Evolutionary conservation across 352 stramenopile genomes (phyloP), one percentile per base, ranked within the genome.

Genomic region (Elongisporangium prolatum): DNA sequence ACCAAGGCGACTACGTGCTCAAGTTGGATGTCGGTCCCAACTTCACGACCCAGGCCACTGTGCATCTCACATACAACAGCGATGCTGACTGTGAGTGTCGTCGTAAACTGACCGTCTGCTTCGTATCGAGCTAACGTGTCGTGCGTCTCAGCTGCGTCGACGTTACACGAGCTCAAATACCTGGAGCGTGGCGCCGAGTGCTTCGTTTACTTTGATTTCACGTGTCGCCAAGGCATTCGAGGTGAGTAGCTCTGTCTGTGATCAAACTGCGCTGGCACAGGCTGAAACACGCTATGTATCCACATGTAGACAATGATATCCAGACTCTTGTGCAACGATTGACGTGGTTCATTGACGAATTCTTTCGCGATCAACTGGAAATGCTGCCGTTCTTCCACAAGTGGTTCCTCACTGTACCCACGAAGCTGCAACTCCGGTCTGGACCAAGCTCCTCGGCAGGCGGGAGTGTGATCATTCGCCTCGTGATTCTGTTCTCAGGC

Each of bases 151-250:
- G 79, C 82, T 56, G 77, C 79, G 2, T 66, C 77, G 4, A 86
- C 82, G 3, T 68, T 91, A 4, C 74, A 91, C 52, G 78, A 89
- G 34, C 65, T 91, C 9, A 86, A 86, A 57, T 91, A 89, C 48
- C 67, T 88, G 9, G 75, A 89, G 48, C 74, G 77, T 14, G 82
- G 72, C 0, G 82, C 82, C 21, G 77, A 91, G 48, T 91, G 82
- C 50, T 91, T 89, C 44, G 6, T 80, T 9, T 89, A 84, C 40
- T 3, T 89, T 7, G 81, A 91, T 60, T 52, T 91, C 7, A 47
- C 71, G 14, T 88, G 75, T 50, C 72, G 69, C 25, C 73, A 54
- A 24, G 72, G 81, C 44, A 77, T 74, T 1, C 76, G 78, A 74
- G 76, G 80, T 90, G 49, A 4, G 61, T 72, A n/a, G 25, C 10